Evolutionary conservation across 371 early-diverging fungal species (phyloP).

Genomic region (Funneliformis caledonium): DNA sequence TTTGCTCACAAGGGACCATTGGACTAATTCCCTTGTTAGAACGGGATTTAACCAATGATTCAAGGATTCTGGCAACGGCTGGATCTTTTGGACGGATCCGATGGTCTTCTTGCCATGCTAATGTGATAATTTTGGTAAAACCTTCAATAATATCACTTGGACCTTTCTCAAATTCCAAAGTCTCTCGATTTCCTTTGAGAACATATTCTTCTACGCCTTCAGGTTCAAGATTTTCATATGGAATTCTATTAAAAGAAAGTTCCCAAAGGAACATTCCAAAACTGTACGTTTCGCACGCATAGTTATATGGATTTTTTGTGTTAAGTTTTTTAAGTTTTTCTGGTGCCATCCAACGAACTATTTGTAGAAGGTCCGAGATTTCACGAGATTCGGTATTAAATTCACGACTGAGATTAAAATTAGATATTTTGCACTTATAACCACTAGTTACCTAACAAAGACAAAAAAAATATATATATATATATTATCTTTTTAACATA

Average conservation of each 20-base stretch:
- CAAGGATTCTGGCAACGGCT: neutral
- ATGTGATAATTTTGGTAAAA: neutral
- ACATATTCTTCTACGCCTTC: neutral
- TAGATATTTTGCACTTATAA: neutral
- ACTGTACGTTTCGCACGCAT: slow-evolving; percentile 28
- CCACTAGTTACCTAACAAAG: neutral
- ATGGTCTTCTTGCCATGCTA: slow-evolving; percentile 5
- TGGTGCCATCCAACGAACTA: slow-evolving; percentile 22
- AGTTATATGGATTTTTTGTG: neutral
- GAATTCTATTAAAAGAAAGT: slow-evolving; percentile 12
- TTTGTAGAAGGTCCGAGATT: neutral
- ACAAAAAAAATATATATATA: neutral
- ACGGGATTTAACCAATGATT: neutral
- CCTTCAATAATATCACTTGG: neutral
- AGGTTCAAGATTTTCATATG: neutral
- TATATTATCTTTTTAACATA: no score
- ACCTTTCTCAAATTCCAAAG: neutral
- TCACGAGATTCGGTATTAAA: neutral
- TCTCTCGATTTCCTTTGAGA: neutral
- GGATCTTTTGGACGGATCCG: neutral
- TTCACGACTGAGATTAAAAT: neutral
- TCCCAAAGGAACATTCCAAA: slow-evolving; percentile 27
- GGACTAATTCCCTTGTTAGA: neutral
- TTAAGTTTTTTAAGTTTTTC: neutral
- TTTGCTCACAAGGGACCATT: neutral